Conservation (phyloP, 2,329 filamentous ascomycete genomes). For the Gnomoniopsis sp. region DNA sequence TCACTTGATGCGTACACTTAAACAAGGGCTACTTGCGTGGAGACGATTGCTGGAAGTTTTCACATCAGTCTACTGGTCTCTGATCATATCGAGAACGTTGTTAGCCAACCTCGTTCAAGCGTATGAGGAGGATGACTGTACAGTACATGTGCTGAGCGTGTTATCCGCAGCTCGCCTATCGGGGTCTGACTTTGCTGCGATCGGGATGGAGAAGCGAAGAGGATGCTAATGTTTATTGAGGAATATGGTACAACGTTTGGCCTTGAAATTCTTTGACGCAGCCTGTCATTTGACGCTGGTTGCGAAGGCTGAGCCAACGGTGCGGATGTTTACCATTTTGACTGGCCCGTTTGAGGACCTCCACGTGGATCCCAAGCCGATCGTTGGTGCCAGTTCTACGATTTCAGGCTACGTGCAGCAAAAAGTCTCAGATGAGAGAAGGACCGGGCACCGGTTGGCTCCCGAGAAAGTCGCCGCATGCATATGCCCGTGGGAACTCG, state of each 20-base stretch:
- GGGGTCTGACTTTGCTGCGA: not conserved
- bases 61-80: not conserved
- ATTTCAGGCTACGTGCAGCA: constrained; percentile 16
- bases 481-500: not conserved
- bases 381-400: not conserved
- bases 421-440: constrained; percentile 11
- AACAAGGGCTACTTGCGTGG: not conserved
- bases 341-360: not conserved
- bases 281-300: not conserved
- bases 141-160: not conserved
- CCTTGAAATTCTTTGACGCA: not conserved
- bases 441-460: constrained; percentile 5
- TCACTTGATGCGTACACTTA: not conserved
- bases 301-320: not conserved
- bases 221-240: not conserved
- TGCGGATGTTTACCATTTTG: not conserved
- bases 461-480: constrained; percentile 12
- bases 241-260: not conserved
- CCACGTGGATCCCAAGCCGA: not conserved
- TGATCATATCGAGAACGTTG: not conserved
- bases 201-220: not conserved
- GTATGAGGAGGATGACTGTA: not conserved
- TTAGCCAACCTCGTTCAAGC: not conserved
- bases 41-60: not conserved
- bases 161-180: constrained; percentile 12